These are phyloP conservation scores for Carex scoparia DNA, from an alignment of 176 grass and related monocot genomes.

Conservation along the genomic window DNA sequence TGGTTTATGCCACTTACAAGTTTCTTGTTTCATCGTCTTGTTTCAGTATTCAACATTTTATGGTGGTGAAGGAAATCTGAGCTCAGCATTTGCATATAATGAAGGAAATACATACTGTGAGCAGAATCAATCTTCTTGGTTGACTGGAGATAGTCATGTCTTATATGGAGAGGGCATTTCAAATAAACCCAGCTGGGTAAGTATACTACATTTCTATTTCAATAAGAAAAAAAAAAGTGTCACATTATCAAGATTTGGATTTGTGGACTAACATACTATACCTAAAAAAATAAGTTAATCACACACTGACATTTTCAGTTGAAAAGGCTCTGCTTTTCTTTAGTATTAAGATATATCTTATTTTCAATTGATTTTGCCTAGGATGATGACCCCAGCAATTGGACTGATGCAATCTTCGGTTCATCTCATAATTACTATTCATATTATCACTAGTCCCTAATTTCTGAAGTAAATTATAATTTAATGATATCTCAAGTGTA, in stretches of 20 bases:
- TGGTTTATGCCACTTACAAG: neutral
- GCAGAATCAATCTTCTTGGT: constrained; percentile 14
- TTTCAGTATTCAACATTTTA: constrained; percentile 43
- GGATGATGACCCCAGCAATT: neutral
- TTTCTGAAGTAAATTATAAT: neutral
- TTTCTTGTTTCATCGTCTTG: neutral
- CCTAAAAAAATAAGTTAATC: neutral
- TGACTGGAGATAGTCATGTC: constrained; percentile 2
- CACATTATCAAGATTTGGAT: neutral
- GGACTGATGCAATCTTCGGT: constrained; percentile 11
- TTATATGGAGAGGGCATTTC: neutral
- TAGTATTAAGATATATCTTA: neutral
- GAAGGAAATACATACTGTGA: constrained; percentile 16
- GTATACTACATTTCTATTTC: neutral
- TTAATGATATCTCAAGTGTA: neutral
- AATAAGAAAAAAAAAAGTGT: neutral
- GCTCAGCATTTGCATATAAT: neutral
- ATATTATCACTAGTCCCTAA: constrained; percentile 13
- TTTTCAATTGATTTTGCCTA: neutral
- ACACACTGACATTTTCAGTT: neutral
- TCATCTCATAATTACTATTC: constrained; percentile 19
- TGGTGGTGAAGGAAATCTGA: constrained; percentile 25
- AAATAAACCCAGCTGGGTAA: constrained; percentile 7
- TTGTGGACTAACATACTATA: neutral
- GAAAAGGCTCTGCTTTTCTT: neutral